Evolutionary conservation across 768 basidiomycete species (phyloP).

Genomic region (Lentinula edodes): DNA sequence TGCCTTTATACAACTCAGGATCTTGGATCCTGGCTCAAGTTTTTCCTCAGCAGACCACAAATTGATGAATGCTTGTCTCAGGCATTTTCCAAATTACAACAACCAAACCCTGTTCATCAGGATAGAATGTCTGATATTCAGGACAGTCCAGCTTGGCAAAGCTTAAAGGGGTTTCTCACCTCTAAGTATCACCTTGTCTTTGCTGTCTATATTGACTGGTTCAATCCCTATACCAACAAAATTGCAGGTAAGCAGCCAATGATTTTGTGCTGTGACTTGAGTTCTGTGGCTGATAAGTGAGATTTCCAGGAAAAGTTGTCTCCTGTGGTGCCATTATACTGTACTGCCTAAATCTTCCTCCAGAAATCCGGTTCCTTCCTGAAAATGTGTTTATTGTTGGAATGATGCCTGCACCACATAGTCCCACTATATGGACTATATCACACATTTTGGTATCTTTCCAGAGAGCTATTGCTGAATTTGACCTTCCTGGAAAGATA

Average conservation of each 20-base stretch:
- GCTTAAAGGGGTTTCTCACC: constrained; percentile 8
- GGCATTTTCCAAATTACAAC: constrained; percentile 12
- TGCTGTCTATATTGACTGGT: constrained; percentile 5
- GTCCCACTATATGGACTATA: constrained; percentile 17
- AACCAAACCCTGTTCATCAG: neutral
- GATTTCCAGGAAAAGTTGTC: constrained; percentile 9
- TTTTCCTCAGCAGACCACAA: constrained; percentile 17
- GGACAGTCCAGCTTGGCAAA: constrained; percentile 23
- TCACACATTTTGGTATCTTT: constrained; percentile 13
- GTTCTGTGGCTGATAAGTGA: no score
- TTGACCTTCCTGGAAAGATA: constrained; percentile 8
- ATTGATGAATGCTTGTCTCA: constrained; percentile 16
- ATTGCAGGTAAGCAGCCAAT: constrained; percentile 18
- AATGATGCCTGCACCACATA: constrained; percentile 25
- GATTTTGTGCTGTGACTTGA: neutral
- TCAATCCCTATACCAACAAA: constrained; percentile 17
- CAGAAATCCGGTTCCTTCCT: constrained; percentile 16
- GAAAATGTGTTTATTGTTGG: constrained; percentile 29
- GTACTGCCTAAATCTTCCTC: constrained; percentile 30
- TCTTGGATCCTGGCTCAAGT: constrained; percentile 23
- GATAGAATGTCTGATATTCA: constrained; percentile 17
- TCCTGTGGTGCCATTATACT: constrained; percentile 24
- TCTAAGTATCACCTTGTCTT: constrained; percentile 7
- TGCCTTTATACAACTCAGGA: constrained; percentile 18
- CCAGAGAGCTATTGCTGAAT: constrained; percentile 11